Base-by-base conservation (phyloP, 1,284 basidiomycete species). In the Sphagnurus paluster region DNA sequence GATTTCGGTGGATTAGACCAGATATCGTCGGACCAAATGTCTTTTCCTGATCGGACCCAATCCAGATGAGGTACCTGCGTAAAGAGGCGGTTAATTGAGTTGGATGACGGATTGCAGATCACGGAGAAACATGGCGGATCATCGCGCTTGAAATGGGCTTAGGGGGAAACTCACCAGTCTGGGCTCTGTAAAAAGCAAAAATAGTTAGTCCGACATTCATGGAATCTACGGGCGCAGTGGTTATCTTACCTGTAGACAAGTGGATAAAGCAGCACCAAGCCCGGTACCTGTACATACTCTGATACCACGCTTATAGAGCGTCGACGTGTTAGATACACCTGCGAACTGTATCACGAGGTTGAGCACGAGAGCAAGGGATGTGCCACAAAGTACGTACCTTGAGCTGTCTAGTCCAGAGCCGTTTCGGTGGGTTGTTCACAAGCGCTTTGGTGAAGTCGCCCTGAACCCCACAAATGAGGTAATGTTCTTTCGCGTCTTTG, bases 251-350 rank as follows among this genome's bases (percentile, higher is more conserved):
- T 90, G 87, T 44, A 89, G 72, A 62, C 84, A 89, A 23, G 87
- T 90, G 11, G 87, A 82, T 14, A 90, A 74, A 1, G 85, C 86
- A 23, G 88, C 87, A 23, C 88, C 87, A 36, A 90, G 77, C 42
- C 88, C 87, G n/a, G 87, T 90, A 32, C 87, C 88, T 3, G 88
- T 90, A 64, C 88, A 90, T 51, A 90, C 82, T 59, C 87, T 82
- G 58, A 90, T 82, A 16, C 87, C 88, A 50, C 87, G 80, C 55
- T 76, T 86, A 66, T 90, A 90, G 11, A 90, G 58, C 1, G 70
- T 77, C 5, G 86, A 88, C 1, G 86, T 87, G 60, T 90, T 85
- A 16, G 87, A 87, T 32, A 90, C 83, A 50, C 85, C 87, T 16
- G 87, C 87, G 54, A 89, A 81, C 84, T 76, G 44, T 32, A 34